Evolutionary conservation across 2,329 filamentous ascomycete species (phyloP), one percentile per base, ranked within the genome.

Genomic region (Hawksworthiomyces lignivorus): DNA sequence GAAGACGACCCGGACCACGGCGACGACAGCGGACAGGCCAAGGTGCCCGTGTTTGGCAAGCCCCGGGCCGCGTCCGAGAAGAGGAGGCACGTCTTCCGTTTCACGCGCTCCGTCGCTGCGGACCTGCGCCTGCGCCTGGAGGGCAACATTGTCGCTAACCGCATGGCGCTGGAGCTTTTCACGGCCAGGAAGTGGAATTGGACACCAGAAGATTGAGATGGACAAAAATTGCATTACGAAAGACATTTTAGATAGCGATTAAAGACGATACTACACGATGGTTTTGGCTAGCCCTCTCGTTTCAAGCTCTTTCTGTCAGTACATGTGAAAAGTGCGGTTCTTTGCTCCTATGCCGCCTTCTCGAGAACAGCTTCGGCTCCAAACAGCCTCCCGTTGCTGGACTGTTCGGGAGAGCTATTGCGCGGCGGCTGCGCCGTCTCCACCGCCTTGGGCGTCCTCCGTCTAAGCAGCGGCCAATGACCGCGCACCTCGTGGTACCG

Each of bases 181-280:
- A 76, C 71, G 9, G 72, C 75, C 0, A 61, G 66, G 12, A 62
- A 60, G 39, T 81, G 77, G 77, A 66, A 79, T 49, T 81, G 77
- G 77, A 75, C 73, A 12, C 69, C 73, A 0, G 72, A 75, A 48
- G 49, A 64, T 9, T 59, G 40, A 46, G 5, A 19, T n/a, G n/a
- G n/a, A n/a, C n/a, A n/a, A n/a, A n/a, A n/a, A n/a, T n/a, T n/a
- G n/a, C n/a, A n/a, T n/a, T n/a, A n/a, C n/a, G n/a, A n/a, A n/a
- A n/a, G n/a, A n/a, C n/a, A n/a, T n/a, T n/a, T n/a, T n/a, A n/a
- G n/a, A n/a, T n/a, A n/a, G n/a, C n/a, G 10, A 39, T 18, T 3
- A 33, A 17, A 36, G 27, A 39, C 19, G 22, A 39, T n/a, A 10
- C 19, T n/a, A n/a, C 19, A 7, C 36, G 20, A 33, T 27, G 9